These are phyloP conservation scores for Debaryomyces fabryi DNA, from an alignment of 1,139 yeast genomes.

Conservation along the genomic window DNA sequence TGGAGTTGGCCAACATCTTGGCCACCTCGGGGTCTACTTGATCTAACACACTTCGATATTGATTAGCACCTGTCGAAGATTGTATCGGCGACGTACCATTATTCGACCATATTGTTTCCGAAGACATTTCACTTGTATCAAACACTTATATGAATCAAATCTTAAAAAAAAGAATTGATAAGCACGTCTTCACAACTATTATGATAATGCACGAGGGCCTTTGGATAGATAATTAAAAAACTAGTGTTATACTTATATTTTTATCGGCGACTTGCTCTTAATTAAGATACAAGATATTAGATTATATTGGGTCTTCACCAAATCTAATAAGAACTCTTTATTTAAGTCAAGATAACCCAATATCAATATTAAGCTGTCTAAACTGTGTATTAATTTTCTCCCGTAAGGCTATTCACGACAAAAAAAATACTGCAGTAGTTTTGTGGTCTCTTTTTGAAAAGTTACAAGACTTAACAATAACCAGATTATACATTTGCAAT, in stretches of 20 bases:
- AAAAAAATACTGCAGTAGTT: conserved; percentile 8
- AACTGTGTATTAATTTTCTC: conserved; percentile 7
- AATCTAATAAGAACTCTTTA: background rate
- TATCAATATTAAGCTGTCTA: background rate
- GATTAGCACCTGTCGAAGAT: conserved; percentile 22
- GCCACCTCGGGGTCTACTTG: conserved; percentile 53
- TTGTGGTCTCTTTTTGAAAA: conserved; percentile 7
- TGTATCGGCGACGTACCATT: conserved; percentile 31
- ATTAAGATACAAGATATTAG: background rate
- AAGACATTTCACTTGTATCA: conserved; percentile 20
- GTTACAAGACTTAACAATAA: background rate
- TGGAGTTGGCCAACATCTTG: conserved; percentile 29
- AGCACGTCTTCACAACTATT: conserved; percentile 3
- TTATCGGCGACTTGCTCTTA: background rate
- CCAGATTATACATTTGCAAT: conserved; percentile 1
- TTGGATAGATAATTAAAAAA: background rate
- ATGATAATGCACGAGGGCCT: conserved; percentile 7
- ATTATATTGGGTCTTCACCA: background rate
- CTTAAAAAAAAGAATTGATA: background rate
- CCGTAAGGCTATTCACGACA: conserved; percentile 6
- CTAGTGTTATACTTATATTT: background rate
- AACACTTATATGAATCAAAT: background rate
- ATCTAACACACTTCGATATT: conserved; percentile 38
- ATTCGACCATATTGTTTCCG: conserved; percentile 46
- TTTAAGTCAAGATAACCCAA: background rate